Evolutionary conservation across 176 grass and related monocot genomes (phyloP).

Genomic region (Stipa capillata): DNA sequence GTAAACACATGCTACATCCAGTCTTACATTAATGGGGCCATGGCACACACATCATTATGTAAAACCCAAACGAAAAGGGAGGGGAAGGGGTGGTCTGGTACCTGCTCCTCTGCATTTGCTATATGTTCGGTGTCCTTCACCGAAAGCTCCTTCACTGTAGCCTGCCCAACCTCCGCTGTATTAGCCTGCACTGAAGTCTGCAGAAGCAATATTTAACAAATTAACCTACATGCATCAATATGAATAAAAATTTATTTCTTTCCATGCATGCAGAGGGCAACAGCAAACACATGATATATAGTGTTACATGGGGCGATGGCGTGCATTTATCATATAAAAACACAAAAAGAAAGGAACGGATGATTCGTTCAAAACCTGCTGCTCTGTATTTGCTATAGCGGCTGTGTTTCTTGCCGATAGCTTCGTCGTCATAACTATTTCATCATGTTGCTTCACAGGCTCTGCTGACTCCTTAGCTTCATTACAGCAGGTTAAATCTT

Average conservation of each 20-base stretch:
- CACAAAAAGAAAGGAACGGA: not conserved
- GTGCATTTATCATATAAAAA: not conserved
- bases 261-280: not conserved
- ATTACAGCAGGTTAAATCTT: not conserved
- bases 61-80: not conserved
- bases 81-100: not conserved
- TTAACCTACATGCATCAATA: not conserved
- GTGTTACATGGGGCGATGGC: not conserved
- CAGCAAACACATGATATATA: not conserved
- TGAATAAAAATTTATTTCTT: not conserved
- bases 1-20: not conserved
- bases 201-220: constrained; percentile 7
- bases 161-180: not conserved
- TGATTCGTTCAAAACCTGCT: constrained; percentile 6
- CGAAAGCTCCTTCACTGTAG: not conserved
- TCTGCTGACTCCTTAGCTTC: constrained; percentile 12
- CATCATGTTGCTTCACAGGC: constrained; percentile 3
- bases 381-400: not conserved
- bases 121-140: not conserved
- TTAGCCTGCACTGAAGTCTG: not conserved
- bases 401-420: not conserved
- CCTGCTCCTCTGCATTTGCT: not conserved
- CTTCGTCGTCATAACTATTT: not conserved
- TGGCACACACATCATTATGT: not conserved
- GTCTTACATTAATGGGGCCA: not conserved